A percentile compares a stretch with the other conserved stretches of the same genome.
Evolutionary conservation across 2,329 filamentous ascomycete genomes (phyloP).

Genomic region (Massarina eburnea): DNA sequence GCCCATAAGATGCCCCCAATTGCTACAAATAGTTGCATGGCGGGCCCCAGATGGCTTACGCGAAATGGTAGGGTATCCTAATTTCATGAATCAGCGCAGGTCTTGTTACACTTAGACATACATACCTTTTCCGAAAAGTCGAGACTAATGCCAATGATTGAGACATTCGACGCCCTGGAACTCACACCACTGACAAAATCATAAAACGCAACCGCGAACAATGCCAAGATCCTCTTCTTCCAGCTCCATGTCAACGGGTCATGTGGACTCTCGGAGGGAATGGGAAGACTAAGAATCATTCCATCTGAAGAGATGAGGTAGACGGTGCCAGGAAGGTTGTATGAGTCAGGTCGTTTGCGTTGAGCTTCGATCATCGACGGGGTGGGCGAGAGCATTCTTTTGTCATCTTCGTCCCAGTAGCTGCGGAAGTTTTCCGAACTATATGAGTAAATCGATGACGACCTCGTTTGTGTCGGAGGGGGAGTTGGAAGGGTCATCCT

Average conservation of each 20-base stretch:
- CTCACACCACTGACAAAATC: constrained; percentile 16
- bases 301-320: constrained; percentile 28
- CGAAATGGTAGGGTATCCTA: constrained; percentile 26
- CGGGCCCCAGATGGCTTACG: constrained; percentile 25
- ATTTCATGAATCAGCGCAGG: background rate
- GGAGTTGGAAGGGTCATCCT: too few relatives aligned
- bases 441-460: too few relatives aligned
- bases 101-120: background rate
- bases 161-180: constrained; percentile 19
- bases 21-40: constrained; percentile 38
- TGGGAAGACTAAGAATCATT: constrained; percentile 22
- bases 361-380: background rate
- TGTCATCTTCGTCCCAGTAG: background rate
- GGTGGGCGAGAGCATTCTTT: background rate
- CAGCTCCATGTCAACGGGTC: constrained; percentile 28
- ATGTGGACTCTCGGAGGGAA: constrained; percentile 23
- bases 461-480: too few relatives aligned
- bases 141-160: constrained; percentile 14
- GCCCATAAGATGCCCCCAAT: constrained; percentile 44
- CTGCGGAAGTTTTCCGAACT: background rate
- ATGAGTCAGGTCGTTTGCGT: constrained; percentile 25
- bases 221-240: constrained; percentile 21
- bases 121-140: constrained; percentile 19
- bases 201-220: constrained; percentile 18
- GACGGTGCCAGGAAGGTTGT: constrained; percentile 25